Evolutionary conservation across 2,329 filamentous ascomycete species (phyloP), one percentile per base, ranked within the genome.

Genomic region (Colletotrichum endophyticum): DNA sequence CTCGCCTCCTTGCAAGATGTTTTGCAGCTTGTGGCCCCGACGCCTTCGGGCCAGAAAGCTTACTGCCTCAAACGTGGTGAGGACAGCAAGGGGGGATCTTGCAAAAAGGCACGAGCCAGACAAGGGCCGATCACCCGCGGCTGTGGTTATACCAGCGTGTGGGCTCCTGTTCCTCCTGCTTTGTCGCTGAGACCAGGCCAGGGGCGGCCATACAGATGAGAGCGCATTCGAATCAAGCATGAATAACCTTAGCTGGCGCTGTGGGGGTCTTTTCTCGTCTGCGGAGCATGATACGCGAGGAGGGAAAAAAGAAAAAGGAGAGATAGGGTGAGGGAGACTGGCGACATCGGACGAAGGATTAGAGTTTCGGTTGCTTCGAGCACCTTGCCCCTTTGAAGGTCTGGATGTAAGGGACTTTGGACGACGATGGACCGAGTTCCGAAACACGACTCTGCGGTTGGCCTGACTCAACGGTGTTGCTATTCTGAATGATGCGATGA

Each of bases 401-500:
- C 73, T 66, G 62, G 73, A 72, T 67, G 73, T 75, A 62, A 75
- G 62, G 73, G 70, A 73, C 70, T 68, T 76, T 44, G 73, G 73
- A 76, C 57, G 73, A 73, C 44, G 57, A 76, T 73, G 73, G 73
- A 76, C 70, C 73, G 73, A 66, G 64, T 73, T 56, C 73, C 64
- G 64, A 69, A 61, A 59, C 44, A 16, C 57, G 25, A 64, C 70
- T 49, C 63, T 69, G 32, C 44, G 32, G 44, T 76, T 75, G 70
- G 70, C 27, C 44, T 76, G 73, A 73, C 70, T 76, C 70, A 66
- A 69, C 63, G 27, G 11, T 36, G 57, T 73, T 73, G 44, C 59
- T 69, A 64, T 76, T 59, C 64, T 69, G 39, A 69, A 70, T 19
- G 53, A 27, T 32, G 34, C 49, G 44, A 73, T 69, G 73, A 57